Evolutionary conservation across 2,329 filamentous ascomycete genomes (phyloP), one percentile per base, ranked within the genome.

Genomic region (Cryphonectria nitschkei): DNA sequence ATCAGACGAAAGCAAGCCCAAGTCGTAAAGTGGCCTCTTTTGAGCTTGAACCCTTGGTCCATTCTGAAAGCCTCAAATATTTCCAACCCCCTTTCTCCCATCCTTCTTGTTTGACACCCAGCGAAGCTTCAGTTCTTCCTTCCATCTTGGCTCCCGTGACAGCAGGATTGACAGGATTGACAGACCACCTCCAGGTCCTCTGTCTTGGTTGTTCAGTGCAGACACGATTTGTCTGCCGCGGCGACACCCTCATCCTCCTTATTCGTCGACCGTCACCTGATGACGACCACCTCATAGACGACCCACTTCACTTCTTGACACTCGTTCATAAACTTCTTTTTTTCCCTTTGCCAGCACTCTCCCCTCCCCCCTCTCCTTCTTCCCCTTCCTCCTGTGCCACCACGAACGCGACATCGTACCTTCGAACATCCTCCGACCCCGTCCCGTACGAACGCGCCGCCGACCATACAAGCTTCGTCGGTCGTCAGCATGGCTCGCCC

Each of bases 241-340:
- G 64, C 73, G 46, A 50, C 63, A 67, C 74, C 71, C 68, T 70
- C 71, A 68, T 74, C 74, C 76, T 76, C 72, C 72, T 72, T 73
- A 8, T n/a, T n/a, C 75, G 75, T 72, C 72, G 72, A 71, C 69
- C 68, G 61, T 69, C 72, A 73, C 67, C 46, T 69, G 60, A 73
- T 73, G 67, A 74, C 74, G 76, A 74, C 76, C 73, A 75, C 77
- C 73, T 82, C 82, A 77, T 83, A 83, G 46, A 83, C 83, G 77
- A 77, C 74, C 70, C 69, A 72, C 79, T 81, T 77, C 75, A 73
- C 77, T 82, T 84, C 81, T 79, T 75, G 76, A 83, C 81, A 80
- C 75, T 84, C 82, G 76, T 83, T 83, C 66, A 60, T 16, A 61
- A 63, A 37, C 75, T 77, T 73, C 72, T 37, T 52, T 69, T 50